Conservation (phyloP, 2,329 filamentous ascomycete genomes). For the Ophiocordyceps camponoti-floridani region DNA sequence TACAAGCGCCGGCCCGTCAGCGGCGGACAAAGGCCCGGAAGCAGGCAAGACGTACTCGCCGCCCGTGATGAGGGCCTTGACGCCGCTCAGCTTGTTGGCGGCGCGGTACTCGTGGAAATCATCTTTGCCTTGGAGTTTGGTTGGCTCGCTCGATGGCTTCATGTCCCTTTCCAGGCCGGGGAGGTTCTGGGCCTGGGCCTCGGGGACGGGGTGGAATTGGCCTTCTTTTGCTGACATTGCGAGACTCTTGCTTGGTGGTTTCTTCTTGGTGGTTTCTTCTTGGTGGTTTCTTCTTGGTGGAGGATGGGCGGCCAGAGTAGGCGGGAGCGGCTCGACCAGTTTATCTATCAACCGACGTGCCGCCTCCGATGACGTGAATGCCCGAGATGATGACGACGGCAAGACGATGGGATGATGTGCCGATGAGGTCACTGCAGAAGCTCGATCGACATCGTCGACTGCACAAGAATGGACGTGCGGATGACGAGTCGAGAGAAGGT, state of each 20-base stretch:
- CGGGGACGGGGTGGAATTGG: slow-evolving; percentile 15
- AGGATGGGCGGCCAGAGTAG: too few species aligned
- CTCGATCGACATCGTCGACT: too few species aligned
- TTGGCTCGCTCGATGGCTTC: slow-evolving; percentile 20
- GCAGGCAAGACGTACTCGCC: slow-evolving; percentile 26
- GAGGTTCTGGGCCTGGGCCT: slow-evolving; percentile 17
- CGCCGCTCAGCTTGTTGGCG: slow-evolving; percentile 28
- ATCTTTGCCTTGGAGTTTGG: slow-evolving; percentile 20
- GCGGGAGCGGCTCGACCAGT: too few species aligned
- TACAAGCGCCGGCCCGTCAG: slow-evolving; percentile 5
- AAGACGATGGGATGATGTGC: too few species aligned
- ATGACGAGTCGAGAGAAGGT: too few species aligned
- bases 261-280: too few species aligned
- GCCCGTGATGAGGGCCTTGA: slow-evolving; percentile 34
- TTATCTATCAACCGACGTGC: too few species aligned
- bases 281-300: too few species aligned
- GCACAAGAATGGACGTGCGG: too few species aligned
- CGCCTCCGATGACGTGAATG: too few species aligned
- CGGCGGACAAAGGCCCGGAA: neutral
- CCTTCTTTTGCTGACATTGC: slow-evolving; percentile 5
- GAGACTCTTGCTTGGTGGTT: neutral
- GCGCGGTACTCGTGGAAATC: slow-evolving; percentile 20
- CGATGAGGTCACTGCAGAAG: too few species aligned
- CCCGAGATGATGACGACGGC: too few species aligned
- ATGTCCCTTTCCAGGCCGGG: slow-evolving; percentile 20